Evolutionary conservation across 2,329 filamentous ascomycete genomes (phyloP).

Genomic region (Aspergillus neotritici): DNA sequence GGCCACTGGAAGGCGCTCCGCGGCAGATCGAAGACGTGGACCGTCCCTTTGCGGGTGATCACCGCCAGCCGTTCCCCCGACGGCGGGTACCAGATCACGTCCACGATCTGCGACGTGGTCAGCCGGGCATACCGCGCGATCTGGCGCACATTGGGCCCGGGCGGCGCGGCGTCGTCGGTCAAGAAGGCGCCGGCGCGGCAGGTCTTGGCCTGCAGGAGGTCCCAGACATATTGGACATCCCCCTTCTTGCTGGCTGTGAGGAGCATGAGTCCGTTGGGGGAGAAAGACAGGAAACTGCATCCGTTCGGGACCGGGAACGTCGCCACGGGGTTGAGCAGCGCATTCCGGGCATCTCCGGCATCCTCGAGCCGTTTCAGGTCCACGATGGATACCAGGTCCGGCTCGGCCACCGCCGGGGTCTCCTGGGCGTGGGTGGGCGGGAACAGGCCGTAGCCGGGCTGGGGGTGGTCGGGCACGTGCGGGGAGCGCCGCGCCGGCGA

Average conservation of each 20-base stretch:
- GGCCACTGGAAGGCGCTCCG: slow-evolving; percentile 81
- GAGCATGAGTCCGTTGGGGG: slow-evolving; percentile 43
- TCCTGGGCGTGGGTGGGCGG: slow-evolving; percentile 44
- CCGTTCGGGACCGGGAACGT: slow-evolving; percentile 46
- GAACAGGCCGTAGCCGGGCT: slow-evolving; percentile 34
- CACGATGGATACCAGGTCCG: slow-evolving; percentile 43
- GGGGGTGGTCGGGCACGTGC: slow-evolving; percentile 24
- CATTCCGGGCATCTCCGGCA: slow-evolving; percentile 29
- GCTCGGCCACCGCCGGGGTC: slow-evolving; percentile 33
- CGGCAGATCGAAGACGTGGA: slow-evolving; percentile 86
- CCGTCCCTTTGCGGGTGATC: slow-evolving; percentile 89
- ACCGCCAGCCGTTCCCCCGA: slow-evolving; percentile 79
- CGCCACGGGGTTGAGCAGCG: slow-evolving; percentile 33
- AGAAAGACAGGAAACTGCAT: slow-evolving; percentile 47
- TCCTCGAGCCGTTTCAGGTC: slow-evolving; percentile 43
- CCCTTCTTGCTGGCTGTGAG: slow-evolving; percentile 46
- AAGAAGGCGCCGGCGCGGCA: slow-evolving; percentile 36
- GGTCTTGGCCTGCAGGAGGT: slow-evolving; percentile 45
- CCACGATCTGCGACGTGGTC: slow-evolving; percentile 84
- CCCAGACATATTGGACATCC: slow-evolving; percentile 48
- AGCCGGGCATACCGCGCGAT: slow-evolving; percentile 84
- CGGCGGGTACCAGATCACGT: slow-evolving; percentile 80
- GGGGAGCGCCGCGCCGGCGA: slow-evolving; percentile 26
- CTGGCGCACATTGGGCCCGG: slow-evolving; percentile 59
- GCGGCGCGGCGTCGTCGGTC: slow-evolving; percentile 28